Evolutionary conservation across 2,329 filamentous ascomycete genomes (phyloP).

Genomic region (Meredithiella fracta): DNA sequence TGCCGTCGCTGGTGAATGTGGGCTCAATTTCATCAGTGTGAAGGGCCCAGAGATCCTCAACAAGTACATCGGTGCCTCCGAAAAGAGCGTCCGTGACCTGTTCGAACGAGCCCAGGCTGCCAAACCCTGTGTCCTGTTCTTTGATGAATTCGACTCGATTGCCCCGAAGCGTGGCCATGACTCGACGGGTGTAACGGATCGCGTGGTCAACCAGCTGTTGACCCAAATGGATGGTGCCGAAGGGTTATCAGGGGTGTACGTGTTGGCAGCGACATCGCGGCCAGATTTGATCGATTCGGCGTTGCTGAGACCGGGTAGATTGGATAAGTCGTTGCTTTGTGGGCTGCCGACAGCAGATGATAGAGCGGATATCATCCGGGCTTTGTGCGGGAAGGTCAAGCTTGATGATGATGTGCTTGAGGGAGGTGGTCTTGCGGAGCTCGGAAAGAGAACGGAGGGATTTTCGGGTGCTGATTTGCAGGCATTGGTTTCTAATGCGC

Average conservation of each 20-base stretch:
- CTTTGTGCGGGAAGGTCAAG: conserved; percentile 66
- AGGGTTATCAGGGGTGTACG: conserved; percentile 85
- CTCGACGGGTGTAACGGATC: conserved; percentile 92
- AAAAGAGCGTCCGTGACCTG: conserved; percentile 88
- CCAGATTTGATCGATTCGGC: conserved; percentile 94
- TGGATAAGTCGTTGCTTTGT: conserved; percentile 87
- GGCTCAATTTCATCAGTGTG: conserved; percentile 94
- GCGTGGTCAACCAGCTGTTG: conserved; percentile 92
- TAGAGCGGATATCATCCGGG: conserved; percentile 71
- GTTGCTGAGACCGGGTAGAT: conserved; percentile 70
- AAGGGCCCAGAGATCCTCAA: conserved; percentile 97
- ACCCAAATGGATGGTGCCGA: conserved; percentile 99
- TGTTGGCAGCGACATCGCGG: conserved; percentile 80
- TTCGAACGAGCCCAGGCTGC: conserved; percentile 88
- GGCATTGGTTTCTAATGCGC: conserved; percentile 87
- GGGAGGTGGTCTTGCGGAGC: conserved; percentile 45
- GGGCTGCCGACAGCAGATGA: conserved; percentile 71
- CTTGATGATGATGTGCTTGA: conserved; percentile 49
- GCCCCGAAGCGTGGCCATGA: conserved; percentile 95
- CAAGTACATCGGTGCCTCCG: conserved; percentile 96
- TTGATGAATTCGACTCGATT: conserved; percentile 96
- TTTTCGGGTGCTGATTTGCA: conserved; percentile 92
- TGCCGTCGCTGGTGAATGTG: conserved; percentile 93
- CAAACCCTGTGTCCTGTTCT: conserved; percentile 87
- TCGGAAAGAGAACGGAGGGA: conserved; percentile 67